phyloP scores from a whole-genome alignment of 768 basidiomycete species.

The Rhizopogon sp. region DNA sequence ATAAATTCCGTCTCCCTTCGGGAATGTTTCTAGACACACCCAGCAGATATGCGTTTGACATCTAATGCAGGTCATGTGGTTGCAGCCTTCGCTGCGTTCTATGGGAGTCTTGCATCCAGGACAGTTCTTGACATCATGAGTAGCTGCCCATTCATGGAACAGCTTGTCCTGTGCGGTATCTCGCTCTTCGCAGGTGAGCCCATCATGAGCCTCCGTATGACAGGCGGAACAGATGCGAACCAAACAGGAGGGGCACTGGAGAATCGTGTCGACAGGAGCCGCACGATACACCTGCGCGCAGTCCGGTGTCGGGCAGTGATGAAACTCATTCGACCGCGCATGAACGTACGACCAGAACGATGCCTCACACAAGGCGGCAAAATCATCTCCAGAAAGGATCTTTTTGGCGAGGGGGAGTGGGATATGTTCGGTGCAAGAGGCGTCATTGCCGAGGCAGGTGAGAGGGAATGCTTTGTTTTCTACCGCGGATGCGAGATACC shows the following conservation, averaged over 20 bases:
- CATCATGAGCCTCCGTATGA: slow-evolving; percentile 57
- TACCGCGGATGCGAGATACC: slow-evolving; percentile 54
- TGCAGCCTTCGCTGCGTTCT: slow-evolving; percentile 71
- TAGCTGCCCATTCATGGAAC: slow-evolving; percentile 60
- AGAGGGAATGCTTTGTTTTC: slow-evolving; percentile 63
- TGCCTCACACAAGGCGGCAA: slow-evolving; percentile 50
- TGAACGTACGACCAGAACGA: slow-evolving; percentile 61
- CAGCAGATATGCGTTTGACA: slow-evolving; percentile 80
- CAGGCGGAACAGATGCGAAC: slow-evolving; percentile 66
- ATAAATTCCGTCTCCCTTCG: slow-evolving; percentile 66
- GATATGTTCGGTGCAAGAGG: slow-evolving; percentile 51
- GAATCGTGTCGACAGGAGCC: slow-evolving; percentile 39
- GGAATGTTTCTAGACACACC: slow-evolving; percentile 72
- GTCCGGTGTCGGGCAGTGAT: slow-evolving; percentile 76
- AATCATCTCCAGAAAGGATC: slow-evolving; percentile 46
- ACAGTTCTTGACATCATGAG: slow-evolving; percentile 68
- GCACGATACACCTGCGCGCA: slow-evolving; percentile 70
- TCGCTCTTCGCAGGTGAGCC: slow-evolving; percentile 56
- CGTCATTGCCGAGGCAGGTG: slow-evolving; percentile 64
- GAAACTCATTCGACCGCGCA: slow-evolving; percentile 54
- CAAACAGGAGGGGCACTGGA: slow-evolving; percentile 72
- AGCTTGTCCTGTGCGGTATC: slow-evolving; percentile 46
- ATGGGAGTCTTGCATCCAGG: slow-evolving; percentile 69
- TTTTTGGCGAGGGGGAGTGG: slow-evolving; percentile 46
- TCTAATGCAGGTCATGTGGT: slow-evolving; percentile 75